Percentiles rank a stretch among this genome's conserved stretches.
phyloP scores from a whole-genome alignment of 345 rosid species.

The Gossypium herbaceum region DNA sequence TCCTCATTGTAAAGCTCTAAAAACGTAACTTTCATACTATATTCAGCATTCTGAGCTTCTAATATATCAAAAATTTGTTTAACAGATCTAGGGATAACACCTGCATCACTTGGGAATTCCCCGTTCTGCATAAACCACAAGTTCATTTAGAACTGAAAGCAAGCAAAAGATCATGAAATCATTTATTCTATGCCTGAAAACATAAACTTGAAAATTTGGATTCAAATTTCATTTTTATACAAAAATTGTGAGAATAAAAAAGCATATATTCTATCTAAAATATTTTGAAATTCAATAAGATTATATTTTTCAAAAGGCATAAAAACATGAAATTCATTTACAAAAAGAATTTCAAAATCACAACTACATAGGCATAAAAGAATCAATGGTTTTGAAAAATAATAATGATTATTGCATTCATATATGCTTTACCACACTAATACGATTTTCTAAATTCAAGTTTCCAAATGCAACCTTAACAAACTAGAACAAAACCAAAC shows the following conservation, averaged over 20 bases:
- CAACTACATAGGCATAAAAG: too few species aligned
- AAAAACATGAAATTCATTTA: too few species aligned
- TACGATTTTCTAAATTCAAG: not conserved
- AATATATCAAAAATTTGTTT: constrained; percentile 84
- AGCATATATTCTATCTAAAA: not conserved
- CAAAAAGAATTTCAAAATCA: too few species aligned
- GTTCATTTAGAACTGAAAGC: constrained; percentile 18
- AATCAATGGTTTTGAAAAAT: too few species aligned
- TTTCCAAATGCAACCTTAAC: not conserved
- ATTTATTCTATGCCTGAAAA: not conserved
- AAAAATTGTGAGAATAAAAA: not conserved
- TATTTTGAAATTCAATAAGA: too few species aligned
- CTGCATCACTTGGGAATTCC: constrained; percentile 92
- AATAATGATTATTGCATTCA: not conserved
- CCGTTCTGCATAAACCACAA: constrained; percentile 61
- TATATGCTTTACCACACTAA: not conserved
- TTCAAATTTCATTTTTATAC: not conserved
- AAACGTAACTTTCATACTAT: constrained; percentile 96
- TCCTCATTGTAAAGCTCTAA: constrained; percentile 94
- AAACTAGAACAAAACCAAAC: constrained; percentile 25
- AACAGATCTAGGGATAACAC: constrained; percentile 96
- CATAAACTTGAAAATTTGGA: not conserved
- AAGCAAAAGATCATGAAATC: not conserved
- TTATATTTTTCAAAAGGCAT: too few species aligned
- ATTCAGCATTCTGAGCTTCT: constrained; percentile 88